phyloP scores from a whole-genome alignment of 768 basidiomycete genomes.

The Trametes meyenii region DNA sequence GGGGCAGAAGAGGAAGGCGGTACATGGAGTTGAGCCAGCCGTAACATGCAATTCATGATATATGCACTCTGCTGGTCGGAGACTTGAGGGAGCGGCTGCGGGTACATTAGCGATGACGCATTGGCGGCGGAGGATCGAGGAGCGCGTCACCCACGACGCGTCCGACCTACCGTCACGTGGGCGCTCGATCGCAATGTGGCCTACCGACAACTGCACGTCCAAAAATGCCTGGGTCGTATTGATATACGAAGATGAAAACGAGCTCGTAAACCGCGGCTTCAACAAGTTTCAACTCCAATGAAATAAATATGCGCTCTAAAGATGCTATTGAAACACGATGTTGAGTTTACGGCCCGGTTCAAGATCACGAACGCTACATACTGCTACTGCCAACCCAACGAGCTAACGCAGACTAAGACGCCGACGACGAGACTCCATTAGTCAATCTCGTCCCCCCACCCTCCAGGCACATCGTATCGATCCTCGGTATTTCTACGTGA shows the following conservation, averaged over 20 bases:
- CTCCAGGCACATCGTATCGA: slow-evolving; percentile 22
- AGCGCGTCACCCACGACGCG: slow-evolving; percentile 15
- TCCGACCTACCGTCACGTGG: not conserved
- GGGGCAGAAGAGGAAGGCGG: not conserved
- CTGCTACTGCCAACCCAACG: too few relatives aligned
- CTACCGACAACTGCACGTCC: not conserved
- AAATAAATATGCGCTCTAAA: not conserved
- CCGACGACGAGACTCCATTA: not conserved
- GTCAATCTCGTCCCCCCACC: slow-evolving; percentile 29
- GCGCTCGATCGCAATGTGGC: slow-evolving; percentile 13
- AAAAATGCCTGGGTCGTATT: too few relatives aligned
- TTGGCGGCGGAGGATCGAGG: slow-evolving; percentile 5
- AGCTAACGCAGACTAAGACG: too few relatives aligned
- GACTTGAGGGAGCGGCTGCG: too few relatives aligned
- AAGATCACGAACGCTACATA: not conserved
- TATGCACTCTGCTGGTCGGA: not conserved
- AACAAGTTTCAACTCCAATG: not conserved
- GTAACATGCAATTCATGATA: not conserved
- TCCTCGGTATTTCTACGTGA: slow-evolving; percentile 4
- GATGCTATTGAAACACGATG: not conserved
- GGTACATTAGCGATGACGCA: slow-evolving; percentile 10
- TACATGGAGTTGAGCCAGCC: not conserved
- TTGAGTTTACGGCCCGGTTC: too few relatives aligned
- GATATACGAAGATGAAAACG: too few relatives aligned
- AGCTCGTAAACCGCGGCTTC: too few relatives aligned